Evolutionary conservation across 148 eudicot genomes (phyloP), one percentile per base, ranked within the genome.

Genomic region (Simmondsia chinensis): DNA sequence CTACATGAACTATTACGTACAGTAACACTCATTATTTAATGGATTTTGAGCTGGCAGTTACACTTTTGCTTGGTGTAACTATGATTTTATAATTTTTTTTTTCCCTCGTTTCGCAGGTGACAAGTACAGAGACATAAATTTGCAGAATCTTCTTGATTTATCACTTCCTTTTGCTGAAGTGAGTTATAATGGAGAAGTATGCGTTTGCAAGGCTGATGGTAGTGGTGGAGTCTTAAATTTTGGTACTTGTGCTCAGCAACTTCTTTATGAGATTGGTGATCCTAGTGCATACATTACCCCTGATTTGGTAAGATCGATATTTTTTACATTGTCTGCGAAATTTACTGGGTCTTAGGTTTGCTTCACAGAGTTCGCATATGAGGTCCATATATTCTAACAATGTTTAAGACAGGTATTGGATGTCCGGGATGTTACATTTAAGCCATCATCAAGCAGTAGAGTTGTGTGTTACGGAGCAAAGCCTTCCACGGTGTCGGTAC

Each of bases 111-210:
- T 43, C 43, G 47, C 36, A 91, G 99, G 89, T 56, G 99, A 86
- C 63, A 74, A 62, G 56, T 48, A 72, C 49, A 66, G 95, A 61
- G 74, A 85, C 59, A 70, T 79, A 12, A 57, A 86, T 59, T 67
- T 77, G 33, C 50, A 66, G 43, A 42, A 74, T 32, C 95, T 91
- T 37, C 73, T 82, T 30, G 71, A 76, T 41, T 20, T 79, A 39
- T 76, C 99, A 20, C 99, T 85, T 71, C 99, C 99, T 46, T 91
- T 70, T 60, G 95, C 76, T 38, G 94, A 85, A 71, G 83, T 91
- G 49, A 43, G 59, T 49, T 79, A 19, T 47, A 67, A 71, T 44
- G 99, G 99, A 52, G 70, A 65, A 61, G 75, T 86, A 36, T 63
- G 68, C 56, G 79, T 91, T 28, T 89, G 83, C 44, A 91, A 91